Percentiles rank a stretch among this genome's conserved stretches.
Conservation (phyloP, 257 asterid genomes). For the Echium plantagineum region DNA sequence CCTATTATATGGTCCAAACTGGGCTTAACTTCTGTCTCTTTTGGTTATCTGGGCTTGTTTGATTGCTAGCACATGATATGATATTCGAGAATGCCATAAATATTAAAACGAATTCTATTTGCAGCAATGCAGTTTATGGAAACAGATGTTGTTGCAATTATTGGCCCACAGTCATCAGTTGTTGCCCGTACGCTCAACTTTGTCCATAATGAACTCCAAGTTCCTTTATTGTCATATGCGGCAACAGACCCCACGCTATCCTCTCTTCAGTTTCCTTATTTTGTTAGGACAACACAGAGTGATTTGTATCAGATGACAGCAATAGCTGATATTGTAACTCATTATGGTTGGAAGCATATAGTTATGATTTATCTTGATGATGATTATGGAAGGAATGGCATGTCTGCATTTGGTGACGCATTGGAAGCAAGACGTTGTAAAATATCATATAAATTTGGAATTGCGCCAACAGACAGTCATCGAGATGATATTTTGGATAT, state of each 20-base stretch:
- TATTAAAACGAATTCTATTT: not conserved
- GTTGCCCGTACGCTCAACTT: slow-evolving; percentile 29
- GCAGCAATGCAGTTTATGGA: slow-evolving; percentile 40
- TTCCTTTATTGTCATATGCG: slow-evolving; percentile 37
- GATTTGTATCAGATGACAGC: slow-evolving; percentile 43
- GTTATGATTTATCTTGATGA: slow-evolving; percentile 31
- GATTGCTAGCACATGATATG: too few relatives aligned
- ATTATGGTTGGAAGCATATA: slow-evolving; percentile 35
- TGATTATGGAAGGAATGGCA: slow-evolving; percentile 38
- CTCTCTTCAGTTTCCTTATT: slow-evolving; percentile 38
- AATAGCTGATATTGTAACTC: slow-evolving; percentile 26
- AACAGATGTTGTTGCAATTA: slow-evolving; percentile 31
- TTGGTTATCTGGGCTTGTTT: too few relatives aligned
- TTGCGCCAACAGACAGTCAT: slow-evolving; percentile 18
- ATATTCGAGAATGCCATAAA: too few relatives aligned
- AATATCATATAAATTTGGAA: slow-evolving; percentile 33
- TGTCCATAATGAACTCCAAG: slow-evolving; percentile 36
- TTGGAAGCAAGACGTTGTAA: slow-evolving; percentile 28
- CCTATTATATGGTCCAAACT: not conserved
- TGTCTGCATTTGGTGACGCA: slow-evolving; percentile 36
- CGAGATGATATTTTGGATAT: slow-evolving; percentile 29
- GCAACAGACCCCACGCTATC: slow-evolving; percentile 42
- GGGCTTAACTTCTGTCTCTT: too few relatives aligned
- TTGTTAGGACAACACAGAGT: slow-evolving; percentile 35
- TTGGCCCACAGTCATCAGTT: slow-evolving; percentile 46